These are phyloP conservation scores for Aspergillus flavus DNA, from an alignment of 2,329 filamentous ascomycete genomes.

Conservation along the genomic window DNA sequence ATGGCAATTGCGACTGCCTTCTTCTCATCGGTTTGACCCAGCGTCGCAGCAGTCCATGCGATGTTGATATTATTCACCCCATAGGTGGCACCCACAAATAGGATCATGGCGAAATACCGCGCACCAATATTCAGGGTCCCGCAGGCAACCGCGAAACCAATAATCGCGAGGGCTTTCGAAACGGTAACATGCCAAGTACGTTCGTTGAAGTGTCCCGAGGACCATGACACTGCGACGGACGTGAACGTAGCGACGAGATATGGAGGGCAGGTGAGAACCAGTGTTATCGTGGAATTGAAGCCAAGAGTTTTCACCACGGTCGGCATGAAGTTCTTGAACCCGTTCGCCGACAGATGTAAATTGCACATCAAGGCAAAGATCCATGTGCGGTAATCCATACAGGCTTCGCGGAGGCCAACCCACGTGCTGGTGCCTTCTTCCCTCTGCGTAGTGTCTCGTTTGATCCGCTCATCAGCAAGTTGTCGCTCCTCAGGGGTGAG, in stretches of 20 bases:
- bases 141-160: conserved; percentile 35
- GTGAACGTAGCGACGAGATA: conserved; percentile 54
- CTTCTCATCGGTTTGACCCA: conserved; percentile 48
- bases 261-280: conserved; percentile 55
- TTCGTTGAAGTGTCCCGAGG: conserved; percentile 48
- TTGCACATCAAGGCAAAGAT: conserved; percentile 60
- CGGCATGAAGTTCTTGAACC: conserved; percentile 50
- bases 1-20: conserved; percentile 46
- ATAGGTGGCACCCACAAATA: conserved; percentile 34
- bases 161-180: conserved; percentile 27
- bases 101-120: conserved; percentile 36
- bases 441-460: conserved; percentile 55
- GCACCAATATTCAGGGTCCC: conserved; percentile 31
- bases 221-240: conserved; percentile 53
- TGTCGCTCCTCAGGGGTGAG: conserved; percentile 52
- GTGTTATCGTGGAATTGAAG: conserved; percentile 51
- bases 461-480: conserved; percentile 52
- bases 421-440: conserved; percentile 48
- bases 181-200: conserved; percentile 34
- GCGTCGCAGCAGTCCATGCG: conserved; percentile 45
- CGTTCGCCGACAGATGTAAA: conserved; percentile 56
- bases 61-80: conserved; percentile 46
- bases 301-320: conserved; percentile 51
- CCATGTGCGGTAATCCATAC: conserved; percentile 55
- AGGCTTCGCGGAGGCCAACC: conserved; percentile 53